Evolutionary conservation across 1,139 yeast genomes (phyloP).

Genomic region (Magnusiomyces ingens): DNA sequence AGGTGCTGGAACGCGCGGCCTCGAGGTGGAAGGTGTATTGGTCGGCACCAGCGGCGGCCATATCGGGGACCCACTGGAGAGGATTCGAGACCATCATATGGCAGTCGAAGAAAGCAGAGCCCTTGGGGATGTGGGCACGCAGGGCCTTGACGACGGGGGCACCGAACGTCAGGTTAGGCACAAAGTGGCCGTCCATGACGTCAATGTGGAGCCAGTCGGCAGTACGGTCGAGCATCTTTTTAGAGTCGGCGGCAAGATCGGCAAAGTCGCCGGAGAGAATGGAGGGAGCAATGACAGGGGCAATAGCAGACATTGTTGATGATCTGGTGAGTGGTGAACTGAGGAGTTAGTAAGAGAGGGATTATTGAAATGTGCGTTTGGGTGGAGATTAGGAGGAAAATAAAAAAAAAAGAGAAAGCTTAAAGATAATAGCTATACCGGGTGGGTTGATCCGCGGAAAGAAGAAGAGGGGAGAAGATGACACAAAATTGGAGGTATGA

Average conservation of each 20-base stretch:
- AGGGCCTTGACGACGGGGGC: conserved; percentile 80
- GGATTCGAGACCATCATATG: conserved; percentile 99
- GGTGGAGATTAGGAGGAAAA: neutral
- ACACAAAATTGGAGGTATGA: neutral
- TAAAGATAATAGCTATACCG: neutral
- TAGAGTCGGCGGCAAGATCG: conserved; percentile 80
- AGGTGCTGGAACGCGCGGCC: conserved; percentile 45
- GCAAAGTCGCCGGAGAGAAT: conserved; percentile 89
- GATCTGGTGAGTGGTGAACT: neutral
- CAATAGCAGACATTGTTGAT: conserved; percentile 25
- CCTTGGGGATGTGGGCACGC: conserved; percentile 69
- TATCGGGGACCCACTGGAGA: conserved; percentile 87
- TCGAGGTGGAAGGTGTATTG: conserved; percentile 96
- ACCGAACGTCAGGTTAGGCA: conserved; percentile 92
- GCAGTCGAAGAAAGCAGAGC: conserved; percentile 82
- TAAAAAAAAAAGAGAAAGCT: neutral
- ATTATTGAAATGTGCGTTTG: neutral
- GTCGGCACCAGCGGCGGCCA: conserved; percentile 94
- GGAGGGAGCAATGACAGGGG: conserved; percentile 88
- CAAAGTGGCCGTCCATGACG: conserved; percentile 98
- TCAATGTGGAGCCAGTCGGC: conserved; percentile 98
- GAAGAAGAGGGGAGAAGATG: neutral
- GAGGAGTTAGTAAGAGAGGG: neutral
- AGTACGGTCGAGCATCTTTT: conserved; percentile 59
- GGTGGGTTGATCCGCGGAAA: neutral